These are phyloP conservation scores for Botryococcus braunii DNA, from an alignment of 163 green algal species.

Conservation along the genomic window DNA sequence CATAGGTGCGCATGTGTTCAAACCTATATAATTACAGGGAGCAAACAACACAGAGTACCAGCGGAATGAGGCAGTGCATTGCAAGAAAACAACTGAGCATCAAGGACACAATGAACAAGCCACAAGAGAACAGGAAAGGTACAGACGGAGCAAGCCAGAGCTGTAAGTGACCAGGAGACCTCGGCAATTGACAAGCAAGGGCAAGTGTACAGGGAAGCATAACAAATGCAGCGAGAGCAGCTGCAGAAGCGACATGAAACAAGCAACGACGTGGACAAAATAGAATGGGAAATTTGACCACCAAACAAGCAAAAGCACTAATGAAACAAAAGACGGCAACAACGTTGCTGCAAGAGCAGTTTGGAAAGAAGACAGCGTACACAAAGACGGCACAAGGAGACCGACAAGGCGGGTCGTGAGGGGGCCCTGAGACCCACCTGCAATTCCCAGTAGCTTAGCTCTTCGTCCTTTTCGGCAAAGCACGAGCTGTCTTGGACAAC, in stretches of 20 bases:
- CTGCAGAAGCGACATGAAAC: too few species aligned
- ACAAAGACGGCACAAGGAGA: not conserved
- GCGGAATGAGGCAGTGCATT: not conserved
- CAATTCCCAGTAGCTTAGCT: constrained; percentile 36
- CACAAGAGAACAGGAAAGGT: too few species aligned
- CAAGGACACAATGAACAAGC: not conserved
- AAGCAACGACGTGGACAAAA: not conserved
- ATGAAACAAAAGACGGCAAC: not conserved
- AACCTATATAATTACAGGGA: not conserved
- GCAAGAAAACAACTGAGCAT: not conserved
- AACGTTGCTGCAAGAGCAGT: not conserved
- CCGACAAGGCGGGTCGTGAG: too few species aligned
- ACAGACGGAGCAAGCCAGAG: too few species aligned
- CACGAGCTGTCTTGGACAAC: constrained; percentile 32
- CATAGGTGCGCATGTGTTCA: not conserved
- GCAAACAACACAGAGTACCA: not conserved
- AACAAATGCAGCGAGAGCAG: too few species aligned
- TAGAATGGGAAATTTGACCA: not conserved
- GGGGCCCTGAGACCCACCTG: constrained; percentile 15
- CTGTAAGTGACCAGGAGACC: too few species aligned
- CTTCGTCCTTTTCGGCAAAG: constrained; percentile 24
- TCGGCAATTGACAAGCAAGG: too few species aligned
- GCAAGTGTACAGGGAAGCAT: too few species aligned
- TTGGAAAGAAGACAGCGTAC: not conserved
- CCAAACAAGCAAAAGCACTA: not conserved